Evolutionary conservation across 768 basidiomycete genomes (phyloP).

Genomic region (Calocybe indica): DNA sequence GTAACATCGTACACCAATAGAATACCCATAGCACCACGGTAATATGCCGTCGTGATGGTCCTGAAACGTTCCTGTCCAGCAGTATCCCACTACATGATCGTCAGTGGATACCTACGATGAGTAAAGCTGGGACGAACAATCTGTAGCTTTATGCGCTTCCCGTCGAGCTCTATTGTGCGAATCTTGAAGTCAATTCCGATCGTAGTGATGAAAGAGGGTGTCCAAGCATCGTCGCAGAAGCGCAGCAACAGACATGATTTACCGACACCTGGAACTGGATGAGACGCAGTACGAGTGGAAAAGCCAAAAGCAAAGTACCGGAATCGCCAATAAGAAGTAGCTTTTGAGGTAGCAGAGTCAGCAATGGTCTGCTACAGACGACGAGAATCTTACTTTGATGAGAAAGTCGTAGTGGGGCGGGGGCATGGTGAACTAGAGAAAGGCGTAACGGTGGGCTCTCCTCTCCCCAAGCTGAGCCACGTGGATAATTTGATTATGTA

Average conservation of each 20-base stretch:
- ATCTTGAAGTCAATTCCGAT: constrained; percentile 99
- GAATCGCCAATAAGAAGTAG: constrained; percentile 96
- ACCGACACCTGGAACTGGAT: constrained; percentile 66
- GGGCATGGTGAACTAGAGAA: constrained; percentile 45
- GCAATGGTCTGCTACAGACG: too few relatives aligned
- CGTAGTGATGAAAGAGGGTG: constrained; percentile 97
- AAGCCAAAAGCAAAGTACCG: constrained; percentile 40
- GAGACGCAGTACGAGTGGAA: background rate
- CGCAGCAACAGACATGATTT: constrained; percentile 94
- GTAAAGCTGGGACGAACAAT: constrained; percentile 56
- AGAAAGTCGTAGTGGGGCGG: constrained; percentile 97
- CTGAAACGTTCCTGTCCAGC: constrained; percentile 98
- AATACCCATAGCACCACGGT: constrained; percentile 98
- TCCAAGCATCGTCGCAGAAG: constrained; percentile 99
- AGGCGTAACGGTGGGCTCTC: background rate
- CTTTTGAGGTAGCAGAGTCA: constrained; percentile 28
- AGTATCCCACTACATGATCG: constrained; percentile 82
- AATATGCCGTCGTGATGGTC: constrained; percentile 98
- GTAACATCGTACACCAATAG: constrained; percentile 98
- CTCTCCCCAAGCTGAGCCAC: background rate
- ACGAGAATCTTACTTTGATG: constrained; percentile 61
- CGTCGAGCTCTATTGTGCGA: constrained; percentile 96
- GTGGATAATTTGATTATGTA: background rate
- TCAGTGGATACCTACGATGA: constrained; percentile 1
- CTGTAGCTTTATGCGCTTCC: constrained; percentile 97